Evolutionary conservation across 2,329 filamentous ascomycete species (phyloP), one percentile per base, ranked within the genome.

Genomic region (Lecanosticta acicola): DNA sequence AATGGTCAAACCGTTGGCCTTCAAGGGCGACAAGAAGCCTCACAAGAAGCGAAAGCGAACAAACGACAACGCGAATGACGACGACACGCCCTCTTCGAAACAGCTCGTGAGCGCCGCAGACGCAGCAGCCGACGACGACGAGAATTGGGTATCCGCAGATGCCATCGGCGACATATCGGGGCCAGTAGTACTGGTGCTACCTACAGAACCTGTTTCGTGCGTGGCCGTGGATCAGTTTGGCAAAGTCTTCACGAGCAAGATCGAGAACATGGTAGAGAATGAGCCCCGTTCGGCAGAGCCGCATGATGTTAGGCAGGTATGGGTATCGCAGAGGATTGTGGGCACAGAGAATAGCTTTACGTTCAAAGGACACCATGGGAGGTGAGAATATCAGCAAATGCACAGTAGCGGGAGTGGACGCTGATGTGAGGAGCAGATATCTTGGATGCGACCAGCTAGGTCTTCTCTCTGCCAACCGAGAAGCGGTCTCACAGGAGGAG

Each of bases 1-100:
- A 14, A 93, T 93, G 86, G 84, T 94, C 58, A 96, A 94, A 67
- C 83, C 91, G 39, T 79, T 98, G 48, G 76, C 81, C 39, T 98
- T 98, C 77, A 98, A 98, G 71, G 93, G 93, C 74, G 93, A 98
- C 71, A 96, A 94, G 70, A 93, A 93, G 71, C 72, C 80, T 49
- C 49, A 93, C 70, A 96, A 96, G 75, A 96, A 95, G 77, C 81
- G 86, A 58, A 70, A 77, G 24, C 48, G 50, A 39, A 72, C 74
- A 42, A 71, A 71, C 35, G 73, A 79, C 35, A 70, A 74, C 49
- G 68, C 72, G 20, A 65, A 67, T 10, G 65, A 68, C 20, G 63
- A 66, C 24, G 45, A 57, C 35, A 57, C 47, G 37, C 39, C 53
- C n/a, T 41, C 56, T 45, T 64, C 64, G 3, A 69, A 68, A 49